Evolutionary conservation across 257 asterid genomes (phyloP), one percentile per base, ranked within the genome.

Genomic region (Phtheirospermum japonicum): DNA sequence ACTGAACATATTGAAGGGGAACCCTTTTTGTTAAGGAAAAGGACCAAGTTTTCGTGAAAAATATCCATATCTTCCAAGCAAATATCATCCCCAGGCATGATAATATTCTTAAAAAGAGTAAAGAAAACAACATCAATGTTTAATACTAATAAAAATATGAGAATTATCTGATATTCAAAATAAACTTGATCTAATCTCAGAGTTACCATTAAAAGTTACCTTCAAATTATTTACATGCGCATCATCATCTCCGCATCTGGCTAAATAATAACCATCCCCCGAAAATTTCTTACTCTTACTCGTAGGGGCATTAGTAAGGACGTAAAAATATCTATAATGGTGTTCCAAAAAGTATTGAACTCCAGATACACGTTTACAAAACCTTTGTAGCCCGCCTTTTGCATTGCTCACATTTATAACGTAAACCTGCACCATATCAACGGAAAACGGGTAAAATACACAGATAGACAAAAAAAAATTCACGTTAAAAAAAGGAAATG

Each of bases 281-380:
- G 79, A 69, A 34, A 72, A 67, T 45, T 73, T 79, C 56, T 40
- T 72, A 63, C 36, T 61, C 10, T 75, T 39, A 65, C 78, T 70
- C 13, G 68, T 40, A 7, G 83, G 84, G 72, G 93, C 96, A 83
- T 92, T 89, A 19, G 99, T 86, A 61, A 92, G 95, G 69, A 80
- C 66, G 52, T 89, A 89, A 76, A 92, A 92, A 72, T 40, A 28
- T 52, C 78, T 81, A 23, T 36, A 32, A 62, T 83, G 97, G 77
- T 92, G 97, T 56, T 92, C 99, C 74, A 92, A 73, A 70, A 92
- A 92, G 73, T 83, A 83, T 59, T 92, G 97, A 40, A 92, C 96
- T 60, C 86, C 96, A 49, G 93, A 75, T 33, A 73, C 89, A 40
- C 97, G 99, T 64, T 82, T 73, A 79, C 95, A 80, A 62, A 92